These are phyloP conservation scores for Globisporangium takayamanum DNA, from an alignment of 352 stramenopile species.

Conservation along the genomic window DNA sequence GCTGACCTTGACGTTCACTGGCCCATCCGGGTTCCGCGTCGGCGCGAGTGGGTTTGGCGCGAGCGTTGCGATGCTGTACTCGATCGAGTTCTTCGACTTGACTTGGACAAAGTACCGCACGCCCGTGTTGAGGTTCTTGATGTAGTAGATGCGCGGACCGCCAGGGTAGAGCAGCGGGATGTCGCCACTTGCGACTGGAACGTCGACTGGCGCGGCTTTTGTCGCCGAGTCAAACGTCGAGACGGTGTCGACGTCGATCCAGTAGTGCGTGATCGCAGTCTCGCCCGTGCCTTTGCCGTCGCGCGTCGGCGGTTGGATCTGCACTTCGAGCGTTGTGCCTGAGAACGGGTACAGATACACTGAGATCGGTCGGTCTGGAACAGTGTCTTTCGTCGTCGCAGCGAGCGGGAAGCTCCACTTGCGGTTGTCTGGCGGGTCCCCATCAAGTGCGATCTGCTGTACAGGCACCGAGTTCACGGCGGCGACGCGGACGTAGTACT, in stretches of 20 bases:
- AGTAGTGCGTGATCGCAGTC: conserved; percentile 42
- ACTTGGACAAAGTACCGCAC: conserved; percentile 85
- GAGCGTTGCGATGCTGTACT: conserved; percentile 56
- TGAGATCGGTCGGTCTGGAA: conserved; percentile 61
- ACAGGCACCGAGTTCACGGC: conserved; percentile 86
- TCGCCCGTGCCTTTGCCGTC: conserved; percentile 53
- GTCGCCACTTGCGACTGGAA: conserved; percentile 14
- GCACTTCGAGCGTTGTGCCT: conserved; percentile 57
- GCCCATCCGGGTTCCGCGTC: conserved; percentile 35
- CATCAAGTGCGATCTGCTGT: conserved; percentile 77
- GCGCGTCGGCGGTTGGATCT: conserved; percentile 59
- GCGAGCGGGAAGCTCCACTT: conserved; percentile 85
- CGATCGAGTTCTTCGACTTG: conserved; percentile 62
- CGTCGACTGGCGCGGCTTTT: conserved; percentile 39
- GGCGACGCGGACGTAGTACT: conserved; percentile 91
- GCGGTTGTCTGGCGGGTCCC: conserved; percentile 83
- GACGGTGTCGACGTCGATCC: conserved; percentile 63
- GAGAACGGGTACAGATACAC: conserved; percentile 59
- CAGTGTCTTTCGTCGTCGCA: conserved; percentile 73
- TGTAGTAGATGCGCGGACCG: conserved; percentile 62
- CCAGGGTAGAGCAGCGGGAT: conserved; percentile 52
- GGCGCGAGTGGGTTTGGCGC: conserved; percentile 51
- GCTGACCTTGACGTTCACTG: conserved; percentile 53
- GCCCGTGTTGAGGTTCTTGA: conserved; percentile 62
- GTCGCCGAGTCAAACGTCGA: conserved; percentile 62